Evolutionary conservation across 2,329 filamentous ascomycete genomes (phyloP).

Genomic region (Aureobasidium sp.): DNA sequence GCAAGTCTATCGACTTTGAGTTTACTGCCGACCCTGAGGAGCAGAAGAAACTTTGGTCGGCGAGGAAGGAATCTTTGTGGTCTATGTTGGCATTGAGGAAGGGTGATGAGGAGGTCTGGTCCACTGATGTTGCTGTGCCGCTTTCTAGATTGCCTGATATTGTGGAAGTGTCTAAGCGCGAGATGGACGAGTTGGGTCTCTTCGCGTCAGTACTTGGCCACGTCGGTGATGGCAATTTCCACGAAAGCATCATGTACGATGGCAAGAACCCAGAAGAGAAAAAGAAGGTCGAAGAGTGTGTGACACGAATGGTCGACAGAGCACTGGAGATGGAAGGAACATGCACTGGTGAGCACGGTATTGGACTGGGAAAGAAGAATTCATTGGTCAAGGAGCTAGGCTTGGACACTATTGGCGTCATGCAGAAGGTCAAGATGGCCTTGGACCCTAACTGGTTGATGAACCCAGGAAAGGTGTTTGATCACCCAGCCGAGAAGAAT

Average conservation of each 20-base stretch:
- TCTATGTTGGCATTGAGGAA: conserved; percentile 52
- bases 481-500: conserved; percentile 31
- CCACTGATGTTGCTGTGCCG: conserved; percentile 55
- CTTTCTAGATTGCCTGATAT: conserved; percentile 56
- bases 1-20: conserved; percentile 50
- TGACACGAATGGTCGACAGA: conserved; percentile 85
- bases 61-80: conserved; percentile 55
- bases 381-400: conserved; percentile 74
- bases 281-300: conserved; percentile 69
- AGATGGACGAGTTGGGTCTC: conserved; percentile 76
- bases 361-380: conserved; percentile 81
- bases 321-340: conserved; percentile 92
- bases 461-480: conserved; percentile 90
- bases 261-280: conserved; percentile 60
- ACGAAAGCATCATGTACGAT: conserved; percentile 87
- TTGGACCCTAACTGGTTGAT: conserved; percentile 82
- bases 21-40: conserved; percentile 50
- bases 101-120: conserved; percentile 53
- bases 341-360: conserved; percentile 80
- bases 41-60: conserved; percentile 52
- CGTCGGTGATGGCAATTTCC: conserved; percentile 91
- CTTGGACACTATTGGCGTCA: conserved; percentile 70
- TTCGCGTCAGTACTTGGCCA: conserved; percentile 87
- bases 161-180: conserved; percentile 77
- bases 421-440: conserved; percentile 76